Evolutionary conservation across 2,329 filamentous ascomycete genomes (phyloP).

Genomic region (Herpotrichia juniperi): DNA sequence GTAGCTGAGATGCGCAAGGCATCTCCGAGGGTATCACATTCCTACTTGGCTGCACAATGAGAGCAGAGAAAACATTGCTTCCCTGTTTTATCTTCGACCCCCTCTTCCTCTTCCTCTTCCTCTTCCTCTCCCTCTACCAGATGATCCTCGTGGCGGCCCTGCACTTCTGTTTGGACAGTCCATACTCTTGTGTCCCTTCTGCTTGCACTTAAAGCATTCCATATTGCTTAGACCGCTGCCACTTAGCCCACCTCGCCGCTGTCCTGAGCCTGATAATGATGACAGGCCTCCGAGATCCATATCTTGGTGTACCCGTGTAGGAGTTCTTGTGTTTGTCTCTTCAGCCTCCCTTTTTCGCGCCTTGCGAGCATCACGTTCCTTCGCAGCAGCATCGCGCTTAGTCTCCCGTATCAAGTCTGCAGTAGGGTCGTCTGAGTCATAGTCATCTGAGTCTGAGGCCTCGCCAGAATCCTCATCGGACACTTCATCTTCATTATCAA

Average conservation of each 20-base stretch:
- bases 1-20: neutral
- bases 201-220: conserved; percentile 67
- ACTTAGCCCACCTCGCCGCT: conserved; percentile 18
- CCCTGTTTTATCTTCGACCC: conserved; percentile 24
- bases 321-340: conserved; percentile 55
- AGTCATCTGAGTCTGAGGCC: conserved; percentile 45
- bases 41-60: neutral
- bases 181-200: conserved; percentile 64
- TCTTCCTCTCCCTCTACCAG: conserved; percentile 26
- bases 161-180: conserved; percentile 56
- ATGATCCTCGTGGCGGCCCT: conserved; percentile 25
- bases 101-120: conserved; percentile 13
- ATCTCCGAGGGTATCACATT: conserved; percentile 19
- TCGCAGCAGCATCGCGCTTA: conserved; percentile 52
- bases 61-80: neutral
- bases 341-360: conserved; percentile 55
- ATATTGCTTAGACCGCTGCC: conserved; percentile 42
- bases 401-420: conserved; percentile 53
- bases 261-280: conserved; percentile 63
- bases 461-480: conserved; percentile 32
- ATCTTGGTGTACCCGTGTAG: conserved; percentile 68
- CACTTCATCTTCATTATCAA: conserved; percentile 23
- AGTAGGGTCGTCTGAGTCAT: conserved; percentile 51
- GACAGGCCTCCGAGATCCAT: conserved; percentile 65
- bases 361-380: conserved; percentile 50